phyloP scores from a whole-genome alignment of 139 green algal genomes.

The Nannochloris sp. region DNA sequence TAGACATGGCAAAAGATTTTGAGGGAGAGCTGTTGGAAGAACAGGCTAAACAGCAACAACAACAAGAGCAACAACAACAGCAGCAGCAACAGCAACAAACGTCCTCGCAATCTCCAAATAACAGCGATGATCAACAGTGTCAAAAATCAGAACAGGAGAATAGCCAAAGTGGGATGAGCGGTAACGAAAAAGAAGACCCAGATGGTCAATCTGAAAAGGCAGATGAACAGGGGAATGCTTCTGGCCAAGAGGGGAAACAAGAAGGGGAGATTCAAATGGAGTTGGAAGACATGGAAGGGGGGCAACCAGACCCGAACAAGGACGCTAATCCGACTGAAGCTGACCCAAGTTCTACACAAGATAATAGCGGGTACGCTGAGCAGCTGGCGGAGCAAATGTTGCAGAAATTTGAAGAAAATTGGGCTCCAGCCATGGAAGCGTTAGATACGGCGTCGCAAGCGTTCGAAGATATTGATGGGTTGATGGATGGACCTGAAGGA shows the following conservation, averaged over 20 bases:
- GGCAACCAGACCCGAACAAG: neutral
- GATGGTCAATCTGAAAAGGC: slow-evolving; percentile 12
- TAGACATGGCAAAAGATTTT: slow-evolving; percentile 71
- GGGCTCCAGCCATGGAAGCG: slow-evolving; percentile 71
- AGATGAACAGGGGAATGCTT: neutral
- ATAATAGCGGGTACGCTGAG: slow-evolving; percentile 2
- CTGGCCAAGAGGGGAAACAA: neutral
- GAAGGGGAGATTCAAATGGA: neutral
- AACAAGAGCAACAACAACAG: slow-evolving; percentile 34
- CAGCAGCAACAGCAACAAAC: slow-evolving; percentile 25
- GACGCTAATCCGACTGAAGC: neutral
- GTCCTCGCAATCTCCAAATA: neutral
- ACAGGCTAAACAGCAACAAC: slow-evolving; percentile 32
- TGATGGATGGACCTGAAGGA: slow-evolving; percentile 66
- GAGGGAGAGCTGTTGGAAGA: slow-evolving; percentile 51
- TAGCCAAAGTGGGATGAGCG: slow-evolving; percentile 13
- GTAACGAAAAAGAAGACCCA: slow-evolving; percentile 16
- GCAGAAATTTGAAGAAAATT: slow-evolving; percentile 72
- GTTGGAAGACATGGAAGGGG: neutral
- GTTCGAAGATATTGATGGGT: slow-evolving; percentile 63
- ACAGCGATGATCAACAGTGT: neutral
- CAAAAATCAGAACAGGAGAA: slow-evolving; percentile 24
- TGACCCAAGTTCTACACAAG: slow-evolving; percentile 25
- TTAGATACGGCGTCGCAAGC: slow-evolving; percentile 40
- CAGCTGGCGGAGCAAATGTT: slow-evolving; percentile 49